phyloP scores from a whole-genome alignment of 2,329 filamentous ascomycete species.

The Bipolaris cookei region DNA sequence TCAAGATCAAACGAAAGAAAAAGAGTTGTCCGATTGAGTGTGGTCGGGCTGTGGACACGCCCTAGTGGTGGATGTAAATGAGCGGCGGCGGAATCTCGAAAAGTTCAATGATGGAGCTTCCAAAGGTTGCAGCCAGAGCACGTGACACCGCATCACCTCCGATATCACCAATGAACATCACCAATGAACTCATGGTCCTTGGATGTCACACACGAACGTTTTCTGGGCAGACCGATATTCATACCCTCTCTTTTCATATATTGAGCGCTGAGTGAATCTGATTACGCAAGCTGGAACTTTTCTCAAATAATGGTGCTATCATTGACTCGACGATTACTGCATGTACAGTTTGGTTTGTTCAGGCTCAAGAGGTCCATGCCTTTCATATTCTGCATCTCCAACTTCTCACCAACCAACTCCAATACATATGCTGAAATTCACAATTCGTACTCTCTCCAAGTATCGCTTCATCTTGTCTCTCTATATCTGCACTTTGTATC shows the following conservation, averaged over 20 bases:
- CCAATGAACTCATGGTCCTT: background rate
- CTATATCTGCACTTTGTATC: too few species aligned
- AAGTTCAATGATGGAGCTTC: slow-evolving; percentile 22
- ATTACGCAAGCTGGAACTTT: background rate
- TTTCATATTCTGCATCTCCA: background rate
- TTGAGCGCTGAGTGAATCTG: too few species aligned
- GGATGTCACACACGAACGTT: background rate
- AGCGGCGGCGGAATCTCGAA: slow-evolving; percentile 22
- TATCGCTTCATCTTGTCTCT: background rate
- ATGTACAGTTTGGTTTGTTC: background rate
- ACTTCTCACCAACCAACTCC: background rate
- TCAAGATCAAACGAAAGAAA: slow-evolving; percentile 17
- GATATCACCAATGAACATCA: background rate
- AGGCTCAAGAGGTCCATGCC: background rate
- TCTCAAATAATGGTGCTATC: background rate
- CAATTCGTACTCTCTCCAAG: background rate
- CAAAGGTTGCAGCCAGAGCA: slow-evolving; percentile 15
- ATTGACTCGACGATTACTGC: background rate
- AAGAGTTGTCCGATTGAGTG: slow-evolving; percentile 14
- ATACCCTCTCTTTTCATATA: background rate
- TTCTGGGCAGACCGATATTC: background rate
- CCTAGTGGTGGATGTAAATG: slow-evolving; percentile 29
- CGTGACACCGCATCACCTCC: slow-evolving; percentile 19
- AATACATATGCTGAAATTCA: slow-evolving; percentile 6
- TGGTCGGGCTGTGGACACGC: slow-evolving; percentile 31